Base-by-base conservation (phyloP, 306 rosid genomes). In the Astragalus membranaceus region DNA sequence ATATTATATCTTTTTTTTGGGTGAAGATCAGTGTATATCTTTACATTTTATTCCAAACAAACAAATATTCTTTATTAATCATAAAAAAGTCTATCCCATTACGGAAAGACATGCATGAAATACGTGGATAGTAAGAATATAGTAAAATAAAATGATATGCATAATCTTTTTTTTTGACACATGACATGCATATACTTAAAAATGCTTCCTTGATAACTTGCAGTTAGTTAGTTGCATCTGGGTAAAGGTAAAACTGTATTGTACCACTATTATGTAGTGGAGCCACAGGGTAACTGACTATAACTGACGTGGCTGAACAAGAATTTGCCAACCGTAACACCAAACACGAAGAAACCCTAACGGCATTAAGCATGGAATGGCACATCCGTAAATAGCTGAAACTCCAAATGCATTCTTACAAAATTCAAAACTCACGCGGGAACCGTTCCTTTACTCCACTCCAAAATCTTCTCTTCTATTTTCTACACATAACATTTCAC, bases 231-330 rank as follows among this genome's bases (percentile, higher is more conserved):
- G 1, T 7, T 8, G 39, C 39, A 35, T 35, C 6, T 2, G 8
- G 8, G 39, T 35, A 1, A 35, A 15, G 11, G 54, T 49, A 51
- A 26, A 51, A 26, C 56, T 51, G 30, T 42, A 10, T 5, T 2
- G 30, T 26, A 26, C 29, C 55, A 17, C 16, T 11, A 1, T 11
- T 10, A 2, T 9, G 68, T 62, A 20, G 68, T 42, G 36, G 50
- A 10, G 11, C 68, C 68, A 39, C 54, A 43, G 17, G 5, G 23
- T 74, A 74, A 74, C 78, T 47, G 78, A 5, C 7, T 5, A 30
- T 39, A 5, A 1, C 11, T 54, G 49, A 64, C 66, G 41, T 64
- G 79, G 59, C 58, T 4, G 4, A 5, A 0, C 5, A 1, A 12
- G 11, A 43, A 26, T 54, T 55, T 9, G 43, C 64, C 64, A 69